Evolutionary conservation across 371 early-diverging fungal species (phyloP), one percentile per base, ranked within the genome.

Genomic region (Zopfochytrium polystomum): DNA sequence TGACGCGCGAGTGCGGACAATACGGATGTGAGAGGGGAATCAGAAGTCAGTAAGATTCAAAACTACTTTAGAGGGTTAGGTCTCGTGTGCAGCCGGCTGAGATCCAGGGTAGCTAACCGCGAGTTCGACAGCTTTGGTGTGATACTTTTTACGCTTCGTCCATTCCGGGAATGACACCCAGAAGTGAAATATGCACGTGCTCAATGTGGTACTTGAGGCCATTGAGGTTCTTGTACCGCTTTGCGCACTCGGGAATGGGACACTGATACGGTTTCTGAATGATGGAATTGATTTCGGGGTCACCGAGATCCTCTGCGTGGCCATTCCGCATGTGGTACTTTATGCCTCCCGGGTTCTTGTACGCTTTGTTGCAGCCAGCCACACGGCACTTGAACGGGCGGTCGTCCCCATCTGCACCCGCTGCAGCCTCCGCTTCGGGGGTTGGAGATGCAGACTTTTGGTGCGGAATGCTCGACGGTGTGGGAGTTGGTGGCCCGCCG

Each of bases 141-240:
- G n/a, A n/a, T n/a, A n/a, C n/a, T n/a, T n/a, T n/a, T n/a, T n/a
- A n/a, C n/a, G n/a, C n/a, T n/a, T n/a, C n/a, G n/a, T n/a, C n/a
- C n/a, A n/a, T n/a, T n/a, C n/a, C n/a, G n/a, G n/a, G n/a, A n/a
- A n/a, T 11, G 38, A 38, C 38, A 38, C 38, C 59, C 66, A 59
- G 55, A 3, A 59, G 30, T 25, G 27, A 38, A 26, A 30, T 43
- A 50, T 65, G 66, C 7, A 57, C 66, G 34, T 65, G 66, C 48
- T 65, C 66, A 42, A 65, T 65, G 30, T 65, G 66, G 33, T 65
- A 65, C 66, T 63, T 71, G 61, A 99, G 82, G 1, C 99, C 99
- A 69, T 96, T 97, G 63, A 91, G 76, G 74, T 98, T 98, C 80
- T 98, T 98, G 82, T 98, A 98, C 60, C 63, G 53, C 55, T 72